phyloP scores from a whole-genome alignment of 2,329 filamentous ascomycete genomes.

The Akanthomyces muscarius region DNA sequence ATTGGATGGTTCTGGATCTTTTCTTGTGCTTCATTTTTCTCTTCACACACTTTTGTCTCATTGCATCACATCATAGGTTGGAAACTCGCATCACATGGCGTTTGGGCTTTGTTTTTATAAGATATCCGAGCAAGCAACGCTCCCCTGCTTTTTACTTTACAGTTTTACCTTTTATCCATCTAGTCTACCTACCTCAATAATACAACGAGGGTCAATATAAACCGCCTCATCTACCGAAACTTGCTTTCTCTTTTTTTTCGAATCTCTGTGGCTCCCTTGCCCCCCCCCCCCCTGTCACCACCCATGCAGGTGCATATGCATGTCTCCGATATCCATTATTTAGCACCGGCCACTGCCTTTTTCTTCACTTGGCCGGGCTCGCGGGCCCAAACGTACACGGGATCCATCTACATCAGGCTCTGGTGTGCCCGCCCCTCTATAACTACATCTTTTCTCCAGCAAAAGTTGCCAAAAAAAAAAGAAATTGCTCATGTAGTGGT shows the following conservation, averaged over 20 bases:
- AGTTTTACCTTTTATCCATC: neutral
- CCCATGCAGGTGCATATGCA: too few species aligned
- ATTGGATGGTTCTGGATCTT: neutral
- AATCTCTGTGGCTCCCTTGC: neutral
- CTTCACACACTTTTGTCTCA: neutral
- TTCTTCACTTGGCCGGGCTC: neutral
- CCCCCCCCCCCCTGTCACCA: too few species aligned
- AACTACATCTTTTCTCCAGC: too few species aligned
- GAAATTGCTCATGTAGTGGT: too few species aligned
- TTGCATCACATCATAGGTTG: neutral
- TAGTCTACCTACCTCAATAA: neutral
- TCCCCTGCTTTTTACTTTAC: neutral
- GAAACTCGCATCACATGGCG: conserved; percentile 9
- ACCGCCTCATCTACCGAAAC: neutral
- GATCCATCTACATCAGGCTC: neutral
- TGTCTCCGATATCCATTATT: too few species aligned
- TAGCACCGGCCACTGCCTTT: neutral
- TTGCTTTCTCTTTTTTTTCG: neutral
- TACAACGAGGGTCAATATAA: neutral
- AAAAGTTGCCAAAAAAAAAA: too few species aligned
- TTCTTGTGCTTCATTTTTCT: neutral
- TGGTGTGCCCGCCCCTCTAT: too few species aligned
- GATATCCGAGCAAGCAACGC: conserved; percentile 9
- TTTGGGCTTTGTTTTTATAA: neutral
- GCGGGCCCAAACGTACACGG: neutral